These are phyloP conservation scores for Hyparrhenia diplandra DNA, from an alignment of 176 grass and related monocot genomes.

Conservation along the genomic window DNA sequence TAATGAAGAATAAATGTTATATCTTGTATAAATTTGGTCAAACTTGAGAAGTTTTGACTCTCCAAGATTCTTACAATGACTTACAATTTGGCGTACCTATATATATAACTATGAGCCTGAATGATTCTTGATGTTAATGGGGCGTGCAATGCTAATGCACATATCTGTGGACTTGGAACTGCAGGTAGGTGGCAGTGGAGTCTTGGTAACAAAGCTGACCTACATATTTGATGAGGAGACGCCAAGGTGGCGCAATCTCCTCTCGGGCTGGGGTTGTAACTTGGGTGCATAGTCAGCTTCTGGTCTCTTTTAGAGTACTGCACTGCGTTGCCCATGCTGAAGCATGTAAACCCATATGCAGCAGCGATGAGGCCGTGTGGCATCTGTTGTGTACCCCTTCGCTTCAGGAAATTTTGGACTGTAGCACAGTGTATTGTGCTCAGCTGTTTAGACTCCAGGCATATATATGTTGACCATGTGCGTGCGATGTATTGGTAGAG, in stretches of 20 bases:
- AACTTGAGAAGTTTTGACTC: too few species aligned
- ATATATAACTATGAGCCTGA: not conserved
- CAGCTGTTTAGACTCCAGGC: conserved; percentile 1
- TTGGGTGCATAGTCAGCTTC: not conserved
- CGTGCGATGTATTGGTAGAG: not conserved
- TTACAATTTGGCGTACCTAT: too few species aligned
- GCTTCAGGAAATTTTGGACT: not conserved
- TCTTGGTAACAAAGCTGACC: conserved; percentile 86
- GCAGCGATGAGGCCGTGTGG: not conserved
- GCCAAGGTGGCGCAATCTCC: conserved; percentile 77
- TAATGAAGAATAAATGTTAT: too few species aligned
- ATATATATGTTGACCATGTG: not conserved
- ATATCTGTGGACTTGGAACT: not conserved
- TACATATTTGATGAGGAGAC: conserved; percentile 99
- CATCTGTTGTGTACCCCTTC: not conserved
- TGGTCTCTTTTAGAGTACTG: not conserved
- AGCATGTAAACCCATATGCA: conserved; percentile 10
- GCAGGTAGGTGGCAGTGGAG: conserved; percentile 85
- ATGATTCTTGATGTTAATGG: not conserved
- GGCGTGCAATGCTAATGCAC: not conserved
- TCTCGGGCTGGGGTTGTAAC: conserved; percentile 67
- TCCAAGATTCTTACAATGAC: too few species aligned
- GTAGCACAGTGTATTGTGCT: not conserved
- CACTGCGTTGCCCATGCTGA: not conserved
- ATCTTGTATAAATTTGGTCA: too few species aligned